These are phyloP conservation scores for Pseudogymnoascus sp. DNA, from an alignment of 2,329 filamentous ascomycete genomes.

Conservation along the genomic window DNA sequence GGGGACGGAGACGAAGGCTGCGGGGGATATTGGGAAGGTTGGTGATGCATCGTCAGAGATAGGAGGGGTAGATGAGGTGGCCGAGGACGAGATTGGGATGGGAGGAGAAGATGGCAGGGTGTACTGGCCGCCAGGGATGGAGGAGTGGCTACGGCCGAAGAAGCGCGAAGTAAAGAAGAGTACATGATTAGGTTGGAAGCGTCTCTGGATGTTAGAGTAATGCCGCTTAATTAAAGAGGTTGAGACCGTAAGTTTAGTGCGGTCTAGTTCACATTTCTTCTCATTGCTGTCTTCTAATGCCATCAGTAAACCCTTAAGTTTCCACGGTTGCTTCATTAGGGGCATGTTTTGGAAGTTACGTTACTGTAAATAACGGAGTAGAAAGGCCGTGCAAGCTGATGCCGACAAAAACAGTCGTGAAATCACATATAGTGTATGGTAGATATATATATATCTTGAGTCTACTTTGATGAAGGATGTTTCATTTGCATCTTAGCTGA, in stretches of 20 bases:
- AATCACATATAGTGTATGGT: too few relatives aligned
- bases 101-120: conserved; percentile 74
- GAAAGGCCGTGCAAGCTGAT: too few relatives aligned
- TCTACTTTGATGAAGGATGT: background rate
- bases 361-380: background rate
- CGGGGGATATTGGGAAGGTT: conserved; percentile 23
- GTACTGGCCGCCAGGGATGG: conserved; percentile 85
- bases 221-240: background rate
- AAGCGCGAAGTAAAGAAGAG: conserved; percentile 58
- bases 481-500: background rate
- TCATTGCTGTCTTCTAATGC: background rate
- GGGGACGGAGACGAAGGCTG: conserved; percentile 32
- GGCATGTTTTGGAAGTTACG: background rate
- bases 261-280: background rate
- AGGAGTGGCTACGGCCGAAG: conserved; percentile 77
- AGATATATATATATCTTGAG: too few relatives aligned
- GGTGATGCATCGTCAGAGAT: conserved; percentile 13
- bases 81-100: conserved; percentile 68
- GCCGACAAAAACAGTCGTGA: too few relatives aligned
- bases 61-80: conserved; percentile 28
- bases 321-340: background rate
- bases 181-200: background rate
- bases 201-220: background rate
- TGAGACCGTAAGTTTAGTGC: background rate
- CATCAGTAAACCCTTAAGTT: background rate